Evolutionary conservation across 1,284 basidiomycete genomes (phyloP), one percentile per base, ranked within the genome.

Genomic region (Tetrapyrgos nigripes): DNA sequence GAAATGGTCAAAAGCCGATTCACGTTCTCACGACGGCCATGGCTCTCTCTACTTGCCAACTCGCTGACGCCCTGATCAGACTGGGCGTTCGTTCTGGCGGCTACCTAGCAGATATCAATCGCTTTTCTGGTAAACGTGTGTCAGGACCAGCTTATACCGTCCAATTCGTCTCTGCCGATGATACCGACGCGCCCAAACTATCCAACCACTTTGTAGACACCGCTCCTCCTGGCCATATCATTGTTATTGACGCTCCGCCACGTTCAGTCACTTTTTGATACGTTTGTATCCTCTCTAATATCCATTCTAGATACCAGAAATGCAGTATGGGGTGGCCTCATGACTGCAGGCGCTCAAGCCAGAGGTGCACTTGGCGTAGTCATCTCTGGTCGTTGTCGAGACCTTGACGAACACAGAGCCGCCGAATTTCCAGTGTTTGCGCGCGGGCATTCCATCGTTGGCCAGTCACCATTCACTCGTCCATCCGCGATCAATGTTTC

Each of bases 11-110:
- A n/a, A n/a, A n/a, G n/a, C n/a, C n/a, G n/a, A n/a, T n/a, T n/a
- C n/a, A n/a, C n/a, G n/a, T n/a, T n/a, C n/a, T n/a, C n/a, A n/a
- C n/a, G n/a, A n/a, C n/a, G n/a, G n/a, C n/a, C 73, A 31, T 61
- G 31, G 67, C 68, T 10, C 87, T 84, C 68, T 87, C 91, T 6
- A 83, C 90, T 37, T 93, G 91, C 76, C 91, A 97, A 80, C 81
- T 98, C 19, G 96, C 96, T 1, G 96, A 98, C 73, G 94, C 94
- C 1, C 84, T 98, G 68, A 80, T 96, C 68, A 96, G 94, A 73
- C 87, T 98, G 33, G 87, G 88, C 13, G 70, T 86, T 4, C 78
- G 83, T 4, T 83, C 88, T 66, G 96, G 95, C 1, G 96, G 96
- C 0, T 83, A 88, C 68, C 80, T 98, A 33, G 88, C 94, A 1